phyloP scores from a whole-genome alignment of 768 basidiomycete genomes.

The Antrodiella citrinella region DNA sequence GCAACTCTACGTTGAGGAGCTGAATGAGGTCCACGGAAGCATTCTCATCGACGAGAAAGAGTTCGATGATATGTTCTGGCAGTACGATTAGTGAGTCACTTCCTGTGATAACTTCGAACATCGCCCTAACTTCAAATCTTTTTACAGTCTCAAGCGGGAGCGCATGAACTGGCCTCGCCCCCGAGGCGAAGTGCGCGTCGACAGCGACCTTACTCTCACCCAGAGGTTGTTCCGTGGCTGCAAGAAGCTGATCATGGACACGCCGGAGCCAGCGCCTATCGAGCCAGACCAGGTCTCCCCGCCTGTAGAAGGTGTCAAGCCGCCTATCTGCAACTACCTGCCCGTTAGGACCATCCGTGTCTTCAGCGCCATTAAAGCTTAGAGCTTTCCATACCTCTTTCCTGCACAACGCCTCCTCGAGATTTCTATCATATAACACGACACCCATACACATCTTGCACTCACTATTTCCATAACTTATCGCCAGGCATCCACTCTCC shows the following conservation, averaged over 20 bases:
- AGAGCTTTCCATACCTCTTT: not conserved
- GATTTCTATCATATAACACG: not conserved
- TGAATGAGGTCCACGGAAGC: conserved; percentile 15
- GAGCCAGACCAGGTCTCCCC: too few relatives aligned
- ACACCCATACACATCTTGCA: not conserved
- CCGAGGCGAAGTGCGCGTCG: conserved; percentile 6
- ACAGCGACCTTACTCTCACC: not conserved
- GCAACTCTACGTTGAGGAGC: conserved; percentile 35
- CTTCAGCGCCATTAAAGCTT: conserved; percentile 13
- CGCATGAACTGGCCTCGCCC: conserved; percentile 60
- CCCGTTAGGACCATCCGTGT: conserved; percentile 16
- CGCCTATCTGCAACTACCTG: not conserved
- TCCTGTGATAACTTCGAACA: conserved; percentile 1
- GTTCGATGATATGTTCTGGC: conserved; percentile 37
- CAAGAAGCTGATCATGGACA: too few relatives aligned
- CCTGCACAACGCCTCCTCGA: not conserved
- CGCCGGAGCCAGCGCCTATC: too few relatives aligned
- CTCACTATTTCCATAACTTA: not conserved
- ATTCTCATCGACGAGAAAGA: conserved; percentile 19
- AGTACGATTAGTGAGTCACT: conserved; percentile 47
- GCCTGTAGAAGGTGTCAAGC: not conserved
- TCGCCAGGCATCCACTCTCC: too few relatives aligned
- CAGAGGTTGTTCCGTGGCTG: conserved; percentile 1
- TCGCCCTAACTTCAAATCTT: conserved; percentile 1
- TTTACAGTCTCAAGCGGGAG: conserved; percentile 51